Base-by-base conservation (phyloP, 1,284 basidiomycete genomes). In the Pulveroboletus sp. region DNA sequence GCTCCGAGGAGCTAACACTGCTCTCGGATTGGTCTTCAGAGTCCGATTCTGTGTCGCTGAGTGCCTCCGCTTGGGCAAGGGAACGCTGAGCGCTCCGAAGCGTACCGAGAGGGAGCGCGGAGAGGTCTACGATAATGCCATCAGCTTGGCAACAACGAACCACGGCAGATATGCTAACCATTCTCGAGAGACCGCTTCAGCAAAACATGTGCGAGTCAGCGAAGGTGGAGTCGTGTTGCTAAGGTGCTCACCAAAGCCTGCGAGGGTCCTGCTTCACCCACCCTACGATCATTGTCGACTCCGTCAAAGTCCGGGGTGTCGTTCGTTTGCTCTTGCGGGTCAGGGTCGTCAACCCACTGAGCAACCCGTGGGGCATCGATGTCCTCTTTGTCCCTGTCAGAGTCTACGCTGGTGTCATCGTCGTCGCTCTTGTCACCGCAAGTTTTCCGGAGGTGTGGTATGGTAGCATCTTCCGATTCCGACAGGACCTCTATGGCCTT, bases 71-170 rank as follows among this genome's bases (percentile, higher is more conserved):
- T 28, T 73, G 72, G 2, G 75, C 71, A 14, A 91, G 73, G n/a
- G 81, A 73, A 43, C 75, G 75, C 57, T 86, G 85, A 4, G 89
- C 89, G 61, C 81, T 84, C 14, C 87, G 79, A 28, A 92, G 76
- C 12, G 86, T 78, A 20, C 87, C 88, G 18, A 89, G 79, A 0
- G 87, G 81, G 31, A 90, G 58, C 22, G 77, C 76, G 18, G 82
- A 81, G 42, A 89, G 71, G 65, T 82, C 85, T 85, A 58, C 9
- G 35, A 24, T 4, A 18, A 44, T 46, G 31, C 39, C 26, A 59
- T 55, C 31, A 54, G 58, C 51, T 43, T 29, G 20, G 15, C 20
- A 17, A 33, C 51, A 52, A 49, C 14, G 56, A 49, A 35, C 59
- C 43, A 43, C 36, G 14, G 39, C 4, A 36, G 24, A 31, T n/a